These are phyloP conservation scores for Metarhizium robertsii DNA, from an alignment of 2,329 filamentous ascomycete genomes.

Conservation along the genomic window DNA sequence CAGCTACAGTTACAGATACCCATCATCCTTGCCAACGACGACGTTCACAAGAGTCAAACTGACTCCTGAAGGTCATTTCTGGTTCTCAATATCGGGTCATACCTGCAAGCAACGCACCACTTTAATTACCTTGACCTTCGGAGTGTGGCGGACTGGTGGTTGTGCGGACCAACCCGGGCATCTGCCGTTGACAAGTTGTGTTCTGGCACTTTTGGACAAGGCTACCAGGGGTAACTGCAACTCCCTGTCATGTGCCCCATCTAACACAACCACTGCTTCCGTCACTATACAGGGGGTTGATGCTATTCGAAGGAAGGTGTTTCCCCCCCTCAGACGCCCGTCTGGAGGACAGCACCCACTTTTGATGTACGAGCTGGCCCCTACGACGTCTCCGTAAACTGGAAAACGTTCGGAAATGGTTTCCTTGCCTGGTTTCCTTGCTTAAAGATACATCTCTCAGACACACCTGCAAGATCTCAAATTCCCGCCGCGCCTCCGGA, in stretches of 20 bases:
- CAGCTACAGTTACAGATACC: neutral
- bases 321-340: neutral
- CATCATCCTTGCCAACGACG: neutral
- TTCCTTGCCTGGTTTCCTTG: neutral
- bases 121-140: neutral
- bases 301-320: slow-evolving; percentile 1
- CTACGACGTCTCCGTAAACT: neutral
- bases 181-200: slow-evolving; percentile 2
- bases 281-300: slow-evolving; percentile 1
- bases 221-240: slow-evolving; percentile 1
- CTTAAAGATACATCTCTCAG: slow-evolving; percentile 1
- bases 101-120: neutral
- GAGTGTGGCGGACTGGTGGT: neutral
- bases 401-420: neutral
- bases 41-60: neutral
- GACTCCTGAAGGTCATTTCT: neutral
- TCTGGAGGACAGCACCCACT: slow-evolving; percentile 3
- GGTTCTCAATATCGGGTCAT: neutral
- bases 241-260: slow-evolving; percentile 3
- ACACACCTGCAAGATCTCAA: neutral
- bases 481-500: neutral
- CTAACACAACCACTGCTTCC: neutral
- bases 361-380: neutral
- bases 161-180: neutral
- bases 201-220: slow-evolving; percentile 2